Conservation (phyloP, 371 early-diverging fungal species). For the Batkoa obscura region DNA sequence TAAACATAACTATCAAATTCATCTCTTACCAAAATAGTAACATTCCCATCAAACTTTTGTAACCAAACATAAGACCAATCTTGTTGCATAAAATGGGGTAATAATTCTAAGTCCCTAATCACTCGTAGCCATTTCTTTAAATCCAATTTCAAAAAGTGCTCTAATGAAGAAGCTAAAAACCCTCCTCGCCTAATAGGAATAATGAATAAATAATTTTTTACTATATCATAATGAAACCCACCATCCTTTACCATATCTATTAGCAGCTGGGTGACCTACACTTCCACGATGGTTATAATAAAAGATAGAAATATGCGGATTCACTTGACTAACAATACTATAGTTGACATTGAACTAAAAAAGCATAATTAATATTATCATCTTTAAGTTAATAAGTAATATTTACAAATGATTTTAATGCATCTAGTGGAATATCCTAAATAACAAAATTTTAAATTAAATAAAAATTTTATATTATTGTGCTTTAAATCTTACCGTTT, state of each 20-base stretch:
- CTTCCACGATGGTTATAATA: slow-evolving; percentile 59
- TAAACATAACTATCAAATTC: neutral
- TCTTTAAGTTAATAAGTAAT: neutral
- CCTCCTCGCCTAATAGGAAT: slow-evolving; percentile 49
- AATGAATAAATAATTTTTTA: neutral
- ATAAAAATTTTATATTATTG: neutral
- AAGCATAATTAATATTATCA: neutral
- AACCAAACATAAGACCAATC: slow-evolving; percentile 70
- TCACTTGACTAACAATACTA: slow-evolving; percentile 71
- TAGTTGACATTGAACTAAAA: slow-evolving; percentile 57
- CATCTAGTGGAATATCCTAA: slow-evolving; percentile 6
- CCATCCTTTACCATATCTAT: slow-evolving; percentile 34
- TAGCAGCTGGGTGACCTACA: slow-evolving; percentile 43
- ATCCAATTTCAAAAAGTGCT: slow-evolving; percentile 65
- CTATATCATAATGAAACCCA: slow-evolving; percentile 7
- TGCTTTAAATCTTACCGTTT: slow-evolving; percentile 15
- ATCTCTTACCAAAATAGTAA: slow-evolving; percentile 37
- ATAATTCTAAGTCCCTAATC: slow-evolving; percentile 49
- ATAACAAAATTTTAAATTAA: neutral
- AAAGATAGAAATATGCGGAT: slow-evolving; percentile 76
- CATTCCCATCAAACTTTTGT: slow-evolving; percentile 72
- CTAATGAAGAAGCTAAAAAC: slow-evolving; percentile 53
- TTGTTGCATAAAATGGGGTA: slow-evolving; percentile 52
- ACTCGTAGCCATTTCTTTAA: slow-evolving; percentile 71
- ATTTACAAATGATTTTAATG: slow-evolving; percentile 1